phyloP scores from a whole-genome alignment of 2,329 filamentous ascomycete genomes.

The Phialophora chinensis region DNA sequence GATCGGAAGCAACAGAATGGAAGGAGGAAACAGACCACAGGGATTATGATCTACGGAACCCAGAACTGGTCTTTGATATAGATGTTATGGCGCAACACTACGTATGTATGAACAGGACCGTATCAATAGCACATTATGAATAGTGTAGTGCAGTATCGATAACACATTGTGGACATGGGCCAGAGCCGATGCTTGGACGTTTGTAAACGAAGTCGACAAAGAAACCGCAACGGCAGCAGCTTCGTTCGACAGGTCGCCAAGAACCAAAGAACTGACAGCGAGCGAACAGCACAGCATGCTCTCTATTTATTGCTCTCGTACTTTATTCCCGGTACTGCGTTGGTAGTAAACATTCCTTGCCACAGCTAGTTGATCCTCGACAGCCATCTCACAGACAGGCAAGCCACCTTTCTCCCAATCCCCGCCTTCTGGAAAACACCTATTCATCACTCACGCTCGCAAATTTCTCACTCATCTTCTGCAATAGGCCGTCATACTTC shows the following conservation, averaged over 20 bases:
- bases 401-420: background rate
- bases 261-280: background rate
- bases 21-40: background rate
- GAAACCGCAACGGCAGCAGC: background rate
- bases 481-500: conserved; percentile 93
- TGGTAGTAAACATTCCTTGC: background rate
- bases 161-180: background rate
- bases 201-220: background rate
- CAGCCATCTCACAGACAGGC: background rate
- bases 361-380: background rate
- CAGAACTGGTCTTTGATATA: background rate
- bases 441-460: conserved; percentile 93
- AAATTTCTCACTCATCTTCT: conserved; percentile 96
- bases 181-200: background rate
- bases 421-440: background rate
- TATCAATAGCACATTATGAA: background rate
- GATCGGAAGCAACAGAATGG: background rate
- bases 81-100: background rate
- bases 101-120: too few species aligned
- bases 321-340: background rate
- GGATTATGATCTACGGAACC: background rate
- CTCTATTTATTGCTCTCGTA: background rate
- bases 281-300: background rate
- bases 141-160: background rate
- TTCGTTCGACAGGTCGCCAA: background rate